Base-by-base conservation (phyloP, 106 monocot species). In the Cymbidium sinense region DNA sequence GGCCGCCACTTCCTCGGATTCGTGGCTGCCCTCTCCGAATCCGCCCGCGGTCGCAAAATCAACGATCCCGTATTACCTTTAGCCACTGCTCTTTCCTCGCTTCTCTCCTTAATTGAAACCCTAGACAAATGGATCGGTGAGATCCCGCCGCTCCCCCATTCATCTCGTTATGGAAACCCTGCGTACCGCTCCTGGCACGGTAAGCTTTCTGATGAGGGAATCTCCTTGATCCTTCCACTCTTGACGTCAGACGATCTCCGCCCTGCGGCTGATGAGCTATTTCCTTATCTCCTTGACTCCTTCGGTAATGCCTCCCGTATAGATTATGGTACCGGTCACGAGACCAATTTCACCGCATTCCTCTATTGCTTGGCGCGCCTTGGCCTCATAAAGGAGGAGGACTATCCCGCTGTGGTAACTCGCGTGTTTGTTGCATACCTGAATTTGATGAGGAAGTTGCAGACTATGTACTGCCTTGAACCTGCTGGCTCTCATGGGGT, bases 401-500 rank as follows among this genome's bases (percentile, higher is more conserved):
- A 99, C 70, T 95, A 87, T 80, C 88, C 86, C 1, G 92, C 81
- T 34, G 27, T 91, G 31, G 92, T 95, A 18, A 76, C 84, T n/a
- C 78, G 88, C 3, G 90, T 99, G 5, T 99, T 99, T 73, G 82
- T 83, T 34, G 51, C 69, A 11, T 99, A 99, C 51, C 44, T 99
- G 9, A 77, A 90, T 1, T 78, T 94, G 31, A 94, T 92, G 94
- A 84, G 99, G 76, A 90, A 84, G 83, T 85, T 99, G 75, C 99
- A 99, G 85, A 74, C 13, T 33, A 77, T 75, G 4, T 94, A 99
- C 80, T 81, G 27, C 36, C 90, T 99, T 11, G 99, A 99, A 75
- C 99, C 94, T 0, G 99, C 99, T 18, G 99, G 99, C 2, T 94
- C 92, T 7, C 99, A 99, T 39, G 94, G 99, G 2, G 99, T 99